phyloP scores from a whole-genome alignment of 257 asterid genomes.

The Ophiorrhiza pumila region DNA sequence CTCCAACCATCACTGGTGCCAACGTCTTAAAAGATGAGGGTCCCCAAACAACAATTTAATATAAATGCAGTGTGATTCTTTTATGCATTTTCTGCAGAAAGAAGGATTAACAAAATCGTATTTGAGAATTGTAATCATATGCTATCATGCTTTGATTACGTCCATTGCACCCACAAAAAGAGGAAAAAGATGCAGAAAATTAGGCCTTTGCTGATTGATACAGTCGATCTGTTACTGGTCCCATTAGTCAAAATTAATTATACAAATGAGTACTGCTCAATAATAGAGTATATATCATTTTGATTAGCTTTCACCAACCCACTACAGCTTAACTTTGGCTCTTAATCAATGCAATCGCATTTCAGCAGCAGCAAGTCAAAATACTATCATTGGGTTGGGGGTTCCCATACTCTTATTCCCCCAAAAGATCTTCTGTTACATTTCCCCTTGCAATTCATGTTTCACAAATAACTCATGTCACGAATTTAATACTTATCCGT shows the following conservation, averaged over 20 bases:
- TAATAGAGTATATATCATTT: conserved; percentile 6
- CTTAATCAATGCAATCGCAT: conserved; percentile 17
- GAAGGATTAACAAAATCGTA: conserved; percentile 2
- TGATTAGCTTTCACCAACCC: conserved; percentile 5
- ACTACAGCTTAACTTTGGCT: neutral
- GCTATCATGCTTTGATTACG: conserved; percentile 1
- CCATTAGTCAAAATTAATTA: conserved; percentile 9
- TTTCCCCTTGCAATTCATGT: no score
- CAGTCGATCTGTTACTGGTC: neutral
- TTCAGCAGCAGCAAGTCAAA: conserved; percentile 19
- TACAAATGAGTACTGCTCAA: conserved; percentile 5
- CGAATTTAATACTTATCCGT: no score
- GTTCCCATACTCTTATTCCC: neutral
- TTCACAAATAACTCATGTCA: no score
- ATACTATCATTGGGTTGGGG: neutral
- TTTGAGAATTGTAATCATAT: neutral
- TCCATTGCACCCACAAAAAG: neutral
- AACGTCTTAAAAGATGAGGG: conserved; percentile 34
- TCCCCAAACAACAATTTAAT: conserved; percentile 25
- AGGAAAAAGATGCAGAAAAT: conserved; percentile 1
- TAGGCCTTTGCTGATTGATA: conserved; percentile 4
- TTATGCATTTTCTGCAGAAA: conserved; percentile 2
- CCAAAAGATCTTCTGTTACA: no score
- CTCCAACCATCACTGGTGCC: conserved; percentile 32
- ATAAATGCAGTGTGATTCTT: conserved; percentile 22